phyloP scores from a whole-genome alignment of 768 basidiomycete genomes.

The Termitomyces sp. region DNA sequence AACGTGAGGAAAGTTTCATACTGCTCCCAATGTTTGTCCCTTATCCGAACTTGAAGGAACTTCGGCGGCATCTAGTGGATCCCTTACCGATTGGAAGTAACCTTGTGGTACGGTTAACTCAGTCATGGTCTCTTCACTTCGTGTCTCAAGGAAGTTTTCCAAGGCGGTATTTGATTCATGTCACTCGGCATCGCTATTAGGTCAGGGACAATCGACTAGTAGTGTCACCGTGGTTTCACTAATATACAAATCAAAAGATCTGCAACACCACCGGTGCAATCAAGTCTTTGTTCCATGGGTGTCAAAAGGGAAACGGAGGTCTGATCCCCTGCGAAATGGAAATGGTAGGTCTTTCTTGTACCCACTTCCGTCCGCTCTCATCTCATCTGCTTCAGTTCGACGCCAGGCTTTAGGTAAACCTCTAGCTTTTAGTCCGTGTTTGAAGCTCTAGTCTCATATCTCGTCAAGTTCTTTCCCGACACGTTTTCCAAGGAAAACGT shows the following conservation, averaged over 20 bases:
- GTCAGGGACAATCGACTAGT: constrained; percentile 16
- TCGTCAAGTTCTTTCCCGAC: constrained; percentile 12
- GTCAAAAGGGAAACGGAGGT: constrained; percentile 36
- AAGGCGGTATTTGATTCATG: constrained; percentile 36
- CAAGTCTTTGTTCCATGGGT: constrained; percentile 44
- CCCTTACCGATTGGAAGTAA: constrained; percentile 32
- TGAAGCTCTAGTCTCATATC: neutral
- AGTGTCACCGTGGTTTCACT: neutral
- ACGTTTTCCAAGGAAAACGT: constrained; percentile 24
- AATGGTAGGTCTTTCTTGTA: constrained; percentile 23
- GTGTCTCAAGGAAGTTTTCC: neutral
- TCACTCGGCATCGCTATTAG: constrained; percentile 38
- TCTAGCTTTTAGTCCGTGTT: neutral
- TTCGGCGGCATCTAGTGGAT: constrained; percentile 32
- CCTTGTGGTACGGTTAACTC: constrained; percentile 28
- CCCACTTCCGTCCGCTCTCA: neutral
- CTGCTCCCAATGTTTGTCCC: neutral
- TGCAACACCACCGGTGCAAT: constrained; percentile 42
- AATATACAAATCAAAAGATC: constrained; percentile 24
- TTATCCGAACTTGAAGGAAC: constrained; percentile 20
- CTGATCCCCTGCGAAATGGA: constrained; percentile 28
- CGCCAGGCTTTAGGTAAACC: constrained; percentile 12
- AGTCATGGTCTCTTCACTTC: neutral
- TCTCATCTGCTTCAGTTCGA: constrained; percentile 9
- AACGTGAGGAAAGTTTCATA: constrained; percentile 23